phyloP scores from a whole-genome alignment of 306 rosid genomes.

The Inga oerstediana region DNA sequence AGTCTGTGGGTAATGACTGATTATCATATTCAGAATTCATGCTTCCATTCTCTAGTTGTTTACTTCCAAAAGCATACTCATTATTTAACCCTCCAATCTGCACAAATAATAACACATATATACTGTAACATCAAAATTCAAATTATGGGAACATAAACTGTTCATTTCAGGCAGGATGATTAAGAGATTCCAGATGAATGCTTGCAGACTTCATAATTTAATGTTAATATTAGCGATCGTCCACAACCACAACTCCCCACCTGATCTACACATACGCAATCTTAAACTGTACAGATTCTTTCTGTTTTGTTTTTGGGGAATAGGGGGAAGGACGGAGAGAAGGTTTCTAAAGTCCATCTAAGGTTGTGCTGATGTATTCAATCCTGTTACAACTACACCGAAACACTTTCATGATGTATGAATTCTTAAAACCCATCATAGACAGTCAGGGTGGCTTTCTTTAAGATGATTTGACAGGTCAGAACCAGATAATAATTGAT shows the following conservation, averaged over 20 bases:
- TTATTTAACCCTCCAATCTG: conserved; percentile 66
- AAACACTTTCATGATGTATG: conserved; percentile 21
- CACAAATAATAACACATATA: conserved; percentile 36
- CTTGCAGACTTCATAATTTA: conserved; percentile 13
- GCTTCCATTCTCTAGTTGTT: conserved; percentile 82
- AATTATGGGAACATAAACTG: conserved; percentile 29
- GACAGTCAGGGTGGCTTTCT: background rate
- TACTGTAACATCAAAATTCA: conserved; percentile 20
- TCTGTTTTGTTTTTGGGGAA: background rate
- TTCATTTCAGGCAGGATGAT: conserved; percentile 23
- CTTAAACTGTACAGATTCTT: background rate
- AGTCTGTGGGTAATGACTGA: conserved; percentile 56
- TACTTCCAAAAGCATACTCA: conserved; percentile 69
- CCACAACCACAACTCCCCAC: background rate
- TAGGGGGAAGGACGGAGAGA: background rate
- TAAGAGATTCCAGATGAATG: conserved; percentile 14
- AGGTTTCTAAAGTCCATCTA: conserved; percentile 24
- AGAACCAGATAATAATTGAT: conserved; percentile 14
- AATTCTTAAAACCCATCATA: conserved; percentile 2
- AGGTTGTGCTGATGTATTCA: conserved; percentile 5
- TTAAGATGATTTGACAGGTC: conserved; percentile 9
- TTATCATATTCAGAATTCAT: conserved; percentile 66
- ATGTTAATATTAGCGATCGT: conserved; percentile 4
- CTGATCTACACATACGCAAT: background rate
- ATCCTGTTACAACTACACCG: conserved; percentile 4